phyloP scores from a whole-genome alignment of 257 asterid species.

The Vinca minor region DNA sequence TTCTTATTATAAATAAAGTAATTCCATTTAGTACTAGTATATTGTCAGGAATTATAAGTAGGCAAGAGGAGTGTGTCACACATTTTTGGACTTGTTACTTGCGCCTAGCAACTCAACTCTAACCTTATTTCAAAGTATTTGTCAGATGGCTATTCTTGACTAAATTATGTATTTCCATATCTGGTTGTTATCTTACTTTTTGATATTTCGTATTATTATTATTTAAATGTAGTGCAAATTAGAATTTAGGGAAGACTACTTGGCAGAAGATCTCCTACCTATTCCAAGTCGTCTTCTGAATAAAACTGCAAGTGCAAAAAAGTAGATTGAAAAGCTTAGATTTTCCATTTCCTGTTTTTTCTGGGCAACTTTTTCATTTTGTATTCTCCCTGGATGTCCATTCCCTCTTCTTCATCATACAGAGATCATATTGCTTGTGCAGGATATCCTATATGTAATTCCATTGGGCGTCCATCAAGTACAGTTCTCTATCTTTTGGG shows the following conservation, averaged over 20 bases:
- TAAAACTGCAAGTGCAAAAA: too few species aligned
- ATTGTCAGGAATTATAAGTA: too few species aligned
- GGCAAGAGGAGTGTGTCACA: too few species aligned
- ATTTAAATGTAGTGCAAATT: background rate
- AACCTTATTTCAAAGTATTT: background rate
- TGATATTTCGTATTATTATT: background rate
- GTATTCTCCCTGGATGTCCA: background rate
- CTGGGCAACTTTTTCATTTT: background rate
- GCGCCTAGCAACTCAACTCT: background rate
- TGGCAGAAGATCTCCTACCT: conserved; percentile 1
- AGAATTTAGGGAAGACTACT: background rate
- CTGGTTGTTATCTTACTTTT: background rate
- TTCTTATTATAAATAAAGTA: background rate
- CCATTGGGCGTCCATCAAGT: conserved; percentile 70
- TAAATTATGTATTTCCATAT: background rate
- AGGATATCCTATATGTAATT: conserved; percentile 88
- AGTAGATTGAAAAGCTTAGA: background rate
- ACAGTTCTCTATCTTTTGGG: conserved; percentile 51
- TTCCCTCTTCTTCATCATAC: background rate
- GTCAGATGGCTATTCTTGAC: background rate
- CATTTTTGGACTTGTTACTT: too few species aligned
- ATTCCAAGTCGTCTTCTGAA: too few species aligned
- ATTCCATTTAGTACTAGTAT: background rate
- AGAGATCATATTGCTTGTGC: conserved; percentile 20
- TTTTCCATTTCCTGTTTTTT: background rate